phyloP scores from a whole-genome alignment of 129 eudicot genomes.

The Helichrysum umbraculigerum region DNA sequence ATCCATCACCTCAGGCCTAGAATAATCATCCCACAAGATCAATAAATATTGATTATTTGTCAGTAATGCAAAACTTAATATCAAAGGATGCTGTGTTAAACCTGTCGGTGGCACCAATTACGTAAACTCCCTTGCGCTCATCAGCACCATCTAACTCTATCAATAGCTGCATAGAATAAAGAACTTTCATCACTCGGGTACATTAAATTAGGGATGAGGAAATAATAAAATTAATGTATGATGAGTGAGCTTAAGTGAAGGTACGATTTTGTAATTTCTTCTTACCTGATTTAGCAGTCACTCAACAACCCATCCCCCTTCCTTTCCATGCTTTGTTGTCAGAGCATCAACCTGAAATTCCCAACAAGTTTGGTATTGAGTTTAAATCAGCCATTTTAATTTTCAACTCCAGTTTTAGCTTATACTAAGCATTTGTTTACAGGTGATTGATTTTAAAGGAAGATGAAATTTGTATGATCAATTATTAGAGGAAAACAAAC shows the following conservation, averaged over 20 bases:
- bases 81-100: slow-evolving; percentile 16
- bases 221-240: slow-evolving; percentile 4
- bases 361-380: not conserved
- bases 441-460: not conserved
- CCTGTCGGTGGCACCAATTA: slow-evolving; percentile 92
- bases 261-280: slow-evolving; percentile 8
- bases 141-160: slow-evolving; percentile 85
- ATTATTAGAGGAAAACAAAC: slow-evolving; percentile 28
- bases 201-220: not conserved
- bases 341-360: slow-evolving; percentile 66
- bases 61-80: not conserved
- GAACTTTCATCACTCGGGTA: slow-evolving; percentile 6
- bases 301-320: slow-evolving; percentile 83
- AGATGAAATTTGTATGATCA: not conserved
- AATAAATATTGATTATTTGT: no score
- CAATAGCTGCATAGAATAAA: slow-evolving; percentile 54
- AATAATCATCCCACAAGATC: not conserved
- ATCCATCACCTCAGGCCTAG: slow-evolving; percentile 37
- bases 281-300: slow-evolving; percentile 65
- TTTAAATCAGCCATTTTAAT: not conserved
- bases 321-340: slow-evolving; percentile 64
- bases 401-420: not conserved
- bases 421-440: slow-evolving; percentile 8
- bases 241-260: not conserved
- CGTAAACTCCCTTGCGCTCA: slow-evolving; percentile 65